Base-by-base conservation (phyloP, 164 flowering plant species). In the Vitis vinifera region DNA sequence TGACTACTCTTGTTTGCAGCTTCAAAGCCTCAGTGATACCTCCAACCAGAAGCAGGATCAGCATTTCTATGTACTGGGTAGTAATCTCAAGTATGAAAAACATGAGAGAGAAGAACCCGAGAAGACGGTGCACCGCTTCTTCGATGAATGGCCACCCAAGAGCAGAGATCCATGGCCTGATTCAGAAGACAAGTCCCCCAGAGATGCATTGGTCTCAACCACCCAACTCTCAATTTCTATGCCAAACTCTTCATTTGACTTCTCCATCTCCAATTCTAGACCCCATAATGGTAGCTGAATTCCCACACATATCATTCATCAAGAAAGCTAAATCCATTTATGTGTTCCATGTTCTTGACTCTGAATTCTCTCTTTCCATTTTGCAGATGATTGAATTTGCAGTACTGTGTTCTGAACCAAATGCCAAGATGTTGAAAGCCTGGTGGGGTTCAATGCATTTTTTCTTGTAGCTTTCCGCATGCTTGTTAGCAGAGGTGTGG, bases 161-260 rank as follows among this genome's bases (percentile, higher is more conserved):
- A 77, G 69, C 67, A 81, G 76, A 70, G 86, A 81, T 19, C 77
- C 87, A 27, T 82, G 87, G 88, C 73, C 72, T 15, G 81, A 77
- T 59, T 60, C 77, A 62, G 85, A 81, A 50, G 86, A 84, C 13
- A 84, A 80, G 29, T 69, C 85, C 16, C 71, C 82, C 53, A 77
- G 72, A 3, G 65, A 44, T 61, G 61, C 76, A 14, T 76, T 80
- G 13, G 57, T 66, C 55, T 65, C 86, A 14, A 82, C 85, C 4
- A 89, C 95, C 57, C 88, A 81, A 70, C 91, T 93, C 67, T 91
- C 96, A 2, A 91, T 89, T 37, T 91, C 91, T 60, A 85, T 87
- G 58, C 94, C 94, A 2, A 74, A 70, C 50, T 63, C 88, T 49
- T 77, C 84, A 29, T 75, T 73, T 48, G 84, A 81, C 59, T 84